Conservation (phyloP, 129 eudicot genomes). For the Chrysanthemum seticuspe region DNA sequence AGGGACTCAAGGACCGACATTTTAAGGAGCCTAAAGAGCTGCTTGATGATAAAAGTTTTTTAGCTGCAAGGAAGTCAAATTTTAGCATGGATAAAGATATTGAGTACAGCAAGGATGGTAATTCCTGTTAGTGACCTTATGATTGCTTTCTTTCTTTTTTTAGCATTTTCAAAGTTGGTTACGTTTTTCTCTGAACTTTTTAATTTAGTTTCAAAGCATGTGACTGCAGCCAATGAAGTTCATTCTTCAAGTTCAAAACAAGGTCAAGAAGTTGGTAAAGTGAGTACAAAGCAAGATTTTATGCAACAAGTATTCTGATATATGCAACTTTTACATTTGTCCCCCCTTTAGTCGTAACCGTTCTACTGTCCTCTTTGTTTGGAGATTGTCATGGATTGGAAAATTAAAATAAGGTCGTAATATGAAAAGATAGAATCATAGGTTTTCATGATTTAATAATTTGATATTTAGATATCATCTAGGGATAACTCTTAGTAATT, state of each 20-base stretch:
- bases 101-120: constrained; percentile 44
- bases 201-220: too few relatives aligned
- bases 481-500: not conserved
- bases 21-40: constrained; percentile 44
- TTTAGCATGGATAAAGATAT: constrained; percentile 35
- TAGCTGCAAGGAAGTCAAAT: constrained; percentile 56
- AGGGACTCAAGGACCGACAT: too few relatives aligned
- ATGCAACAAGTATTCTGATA: too few relatives aligned
- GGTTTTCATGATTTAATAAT: too few relatives aligned
- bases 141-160: not conserved
- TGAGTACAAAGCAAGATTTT: too few relatives aligned
- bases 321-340: not conserved
- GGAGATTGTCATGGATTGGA: not conserved
- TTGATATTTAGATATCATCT: not conserved
- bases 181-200: too few relatives aligned
- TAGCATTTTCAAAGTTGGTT: too few relatives aligned
- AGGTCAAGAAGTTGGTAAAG: too few relatives aligned
- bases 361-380: not conserved
- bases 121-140: constrained; percentile 2
- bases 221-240: too few relatives aligned
- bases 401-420: too few relatives aligned
- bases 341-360: not conserved
- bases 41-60: constrained; percentile 35
- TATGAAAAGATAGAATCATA: too few relatives aligned
- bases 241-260: too few relatives aligned